Evolutionary conservation across 371 early-diverging fungal genomes (phyloP), one percentile per base, ranked within the genome.

Genomic region (Capniomyces stellatus): DNA sequence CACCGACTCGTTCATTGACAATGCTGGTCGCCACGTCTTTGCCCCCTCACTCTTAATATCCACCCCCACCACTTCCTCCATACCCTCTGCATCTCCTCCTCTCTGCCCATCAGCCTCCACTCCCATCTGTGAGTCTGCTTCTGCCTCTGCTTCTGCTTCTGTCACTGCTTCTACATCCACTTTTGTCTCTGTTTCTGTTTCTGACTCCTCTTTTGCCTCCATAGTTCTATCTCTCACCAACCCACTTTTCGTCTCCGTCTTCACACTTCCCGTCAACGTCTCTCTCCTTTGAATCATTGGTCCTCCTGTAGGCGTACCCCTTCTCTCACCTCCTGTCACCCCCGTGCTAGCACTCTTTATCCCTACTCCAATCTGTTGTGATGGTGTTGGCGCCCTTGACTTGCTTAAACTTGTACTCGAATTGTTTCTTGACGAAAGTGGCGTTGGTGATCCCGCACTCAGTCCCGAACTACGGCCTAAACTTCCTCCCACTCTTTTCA

Each of bases 1-100:
- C 18, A 62, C 52, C 22, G 60, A 51, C 54, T 62, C 64, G 29
- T 57, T 53, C 66, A 63, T 62, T 49, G 58, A 59, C 15, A 66
- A 55, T 19, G 63, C 59, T 15, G 67, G 67, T 1, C 63, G 54
- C 23, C 60, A 54, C 2, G 59, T 52, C 25, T 54, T 55, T 12
- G 29, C 40, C 19, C 3, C 19, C 21, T 51, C 15, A 10, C 15
- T 15, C 35, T 15, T 35, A 35, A 35, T 35, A 15, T 15, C 15
- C n/a, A n/a, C n/a, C 15, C 15, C 35, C 35, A 35, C 6, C 6
- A 35, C 35, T 10, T 35, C 35, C 15, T 15, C 35, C 15, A 35
- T 15, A 35, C 35, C 35, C 15, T 35, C 35, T 10, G 10, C 35
- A 35, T 15, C 15, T 35, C 15, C 35, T 35, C 15, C 15, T 15